Percentiles rank a stretch among this genome's conserved stretches.
phyloP scores from a whole-genome alignment of 345 rosid species.

The Eucalyptus cloeziana region DNA sequence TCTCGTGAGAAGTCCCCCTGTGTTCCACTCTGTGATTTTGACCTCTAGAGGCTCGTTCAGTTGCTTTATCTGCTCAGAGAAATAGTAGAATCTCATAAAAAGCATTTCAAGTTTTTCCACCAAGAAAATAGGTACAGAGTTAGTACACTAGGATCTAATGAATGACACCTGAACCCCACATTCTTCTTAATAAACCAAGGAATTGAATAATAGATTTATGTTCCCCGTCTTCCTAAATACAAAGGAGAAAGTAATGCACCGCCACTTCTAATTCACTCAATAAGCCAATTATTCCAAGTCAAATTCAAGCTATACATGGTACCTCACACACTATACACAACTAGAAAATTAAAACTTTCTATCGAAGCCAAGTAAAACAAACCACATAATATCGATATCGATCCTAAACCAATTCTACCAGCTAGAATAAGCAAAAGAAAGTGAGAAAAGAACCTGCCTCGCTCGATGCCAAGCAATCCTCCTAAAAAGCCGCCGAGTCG shows the following conservation, averaged over 20 bases:
- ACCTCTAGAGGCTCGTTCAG: conserved; percentile 77
- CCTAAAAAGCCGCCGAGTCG: conserved; percentile 57
- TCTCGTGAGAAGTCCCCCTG: conserved; percentile 82
- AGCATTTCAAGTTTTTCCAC: background rate
- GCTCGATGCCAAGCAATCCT: conserved; percentile 85
- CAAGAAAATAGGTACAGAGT: background rate
- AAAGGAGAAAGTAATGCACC: background rate
- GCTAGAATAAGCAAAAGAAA: background rate
- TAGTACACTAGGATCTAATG: background rate
- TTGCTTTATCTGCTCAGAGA: conserved; percentile 54
- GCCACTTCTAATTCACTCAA: background rate
- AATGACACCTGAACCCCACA: background rate
- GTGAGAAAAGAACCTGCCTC: conserved; percentile 95
- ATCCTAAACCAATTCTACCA: background rate
- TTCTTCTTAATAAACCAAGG: background rate
- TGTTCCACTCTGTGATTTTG: conserved; percentile 77
- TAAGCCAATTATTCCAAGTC: background rate
- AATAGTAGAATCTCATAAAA: background rate
- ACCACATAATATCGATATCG: background rate
- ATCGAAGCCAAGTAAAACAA: background rate
- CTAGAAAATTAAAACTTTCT: background rate
- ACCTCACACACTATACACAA: background rate
- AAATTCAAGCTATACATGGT: background rate
- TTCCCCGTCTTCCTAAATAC: background rate
- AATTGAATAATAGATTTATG: background rate